Evolutionary conservation across 2,329 filamentous ascomycete genomes (phyloP).

Genomic region (Clarireedia hainanense): DNA sequence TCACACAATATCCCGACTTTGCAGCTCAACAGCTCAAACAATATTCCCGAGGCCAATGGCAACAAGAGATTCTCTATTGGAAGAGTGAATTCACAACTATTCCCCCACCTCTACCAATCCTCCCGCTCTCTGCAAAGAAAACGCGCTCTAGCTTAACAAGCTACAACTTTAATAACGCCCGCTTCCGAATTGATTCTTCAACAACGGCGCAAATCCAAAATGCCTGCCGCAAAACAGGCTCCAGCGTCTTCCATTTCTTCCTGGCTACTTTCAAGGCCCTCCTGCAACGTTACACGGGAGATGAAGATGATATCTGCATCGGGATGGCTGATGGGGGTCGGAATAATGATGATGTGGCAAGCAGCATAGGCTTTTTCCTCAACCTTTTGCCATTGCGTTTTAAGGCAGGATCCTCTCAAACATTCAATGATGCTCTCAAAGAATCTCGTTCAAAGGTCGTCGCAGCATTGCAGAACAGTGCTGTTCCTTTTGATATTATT

Average conservation of each 20-base stretch:
- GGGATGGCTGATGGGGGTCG: conserved; percentile 40
- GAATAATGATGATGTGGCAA: conserved; percentile 24
- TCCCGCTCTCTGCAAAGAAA: conserved; percentile 26
- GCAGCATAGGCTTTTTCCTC: conserved; percentile 14
- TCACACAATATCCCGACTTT: conserved; percentile 32
- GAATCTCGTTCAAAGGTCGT: conserved; percentile 26
- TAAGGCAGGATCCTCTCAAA: conserved; percentile 2
- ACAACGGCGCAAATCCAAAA: conserved; percentile 22
- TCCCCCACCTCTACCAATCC: conserved; percentile 28
- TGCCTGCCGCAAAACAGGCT: conserved; percentile 18
- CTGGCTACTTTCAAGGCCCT: conserved; percentile 35
- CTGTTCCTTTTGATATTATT: conserved; percentile 42
- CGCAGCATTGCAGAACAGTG: conserved; percentile 34
- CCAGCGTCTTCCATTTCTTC: conserved; percentile 39
- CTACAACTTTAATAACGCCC: conserved; percentile 3
- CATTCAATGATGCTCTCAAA: conserved; percentile 19
- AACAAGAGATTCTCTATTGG: conserved; percentile 32
- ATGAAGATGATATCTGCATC: conserved; percentile 35
- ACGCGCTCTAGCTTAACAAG: conserved; percentile 15
- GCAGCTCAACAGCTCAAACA: conserved; percentile 27
- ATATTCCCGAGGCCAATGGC: conserved; percentile 24
- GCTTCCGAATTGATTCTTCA: not conserved
- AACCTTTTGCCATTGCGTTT: conserved; percentile 19
- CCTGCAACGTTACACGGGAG: conserved; percentile 28
- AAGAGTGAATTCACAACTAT: conserved; percentile 16